Conservation (phyloP, 306 rosid species). For the Gillenia trifoliata region DNA sequence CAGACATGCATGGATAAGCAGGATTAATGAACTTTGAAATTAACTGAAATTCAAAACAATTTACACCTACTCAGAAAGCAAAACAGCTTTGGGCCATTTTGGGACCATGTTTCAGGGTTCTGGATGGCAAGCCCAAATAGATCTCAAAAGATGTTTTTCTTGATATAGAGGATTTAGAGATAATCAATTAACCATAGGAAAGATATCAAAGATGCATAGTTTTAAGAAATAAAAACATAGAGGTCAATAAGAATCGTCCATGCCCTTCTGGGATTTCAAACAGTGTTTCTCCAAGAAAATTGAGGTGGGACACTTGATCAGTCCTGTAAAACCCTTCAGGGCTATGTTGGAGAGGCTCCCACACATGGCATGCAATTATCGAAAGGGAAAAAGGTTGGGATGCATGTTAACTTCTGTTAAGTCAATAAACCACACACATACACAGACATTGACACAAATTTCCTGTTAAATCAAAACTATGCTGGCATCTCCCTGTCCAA, state of each 20-base stretch:
- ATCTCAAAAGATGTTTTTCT: background rate
- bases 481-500: background rate
- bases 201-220: background rate
- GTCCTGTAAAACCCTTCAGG: background rate
- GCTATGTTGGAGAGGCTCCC: background rate
- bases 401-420: background rate
- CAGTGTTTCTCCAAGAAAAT: background rate
- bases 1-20: slow-evolving; percentile 3
- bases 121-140: background rate
- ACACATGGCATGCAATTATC: background rate
- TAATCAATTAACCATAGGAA: background rate
- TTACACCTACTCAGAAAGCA: background rate
- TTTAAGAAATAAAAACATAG: background rate
- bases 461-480: background rate
- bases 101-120: background rate
- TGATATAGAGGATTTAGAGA: background rate
- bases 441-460: background rate
- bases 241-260: background rate
- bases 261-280: background rate
- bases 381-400: background rate
- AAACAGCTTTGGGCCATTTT: background rate
- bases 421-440: background rate
- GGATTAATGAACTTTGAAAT: background rate
- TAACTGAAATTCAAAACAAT: background rate
- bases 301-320: background rate